phyloP scores from a whole-genome alignment of 495 filamentous ascomycete genomes.

The Neurospora cerealis region DNA sequence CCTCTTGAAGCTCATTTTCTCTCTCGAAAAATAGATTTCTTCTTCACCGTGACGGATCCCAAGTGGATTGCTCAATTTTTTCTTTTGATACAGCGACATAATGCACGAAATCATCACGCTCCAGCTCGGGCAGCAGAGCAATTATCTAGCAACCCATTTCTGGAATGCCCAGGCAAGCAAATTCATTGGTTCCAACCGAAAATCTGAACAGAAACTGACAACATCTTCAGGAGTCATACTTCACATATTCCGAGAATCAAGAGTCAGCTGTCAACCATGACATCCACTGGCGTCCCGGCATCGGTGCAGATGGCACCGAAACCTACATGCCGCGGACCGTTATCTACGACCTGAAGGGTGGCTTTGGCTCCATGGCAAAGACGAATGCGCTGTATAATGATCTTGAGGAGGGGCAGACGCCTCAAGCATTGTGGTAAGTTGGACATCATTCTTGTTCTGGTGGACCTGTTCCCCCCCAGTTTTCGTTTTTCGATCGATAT shows the following conservation, averaged over 20 bases:
- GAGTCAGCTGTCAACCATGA: slow-evolving; percentile 78
- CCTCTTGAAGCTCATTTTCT: background rate
- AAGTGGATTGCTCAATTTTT: background rate
- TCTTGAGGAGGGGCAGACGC: slow-evolving; percentile 37
- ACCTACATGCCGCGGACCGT: slow-evolving; percentile 86
- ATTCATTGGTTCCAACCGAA: background rate
- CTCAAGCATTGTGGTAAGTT: slow-evolving; percentile 50
- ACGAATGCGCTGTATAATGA: slow-evolving; percentile 81
- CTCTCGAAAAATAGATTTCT: background rate
- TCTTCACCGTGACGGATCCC: background rate
- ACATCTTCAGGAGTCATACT: slow-evolving; percentile 79
- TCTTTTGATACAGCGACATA: background rate
- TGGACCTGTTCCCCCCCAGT: background rate
- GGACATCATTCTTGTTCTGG: background rate
- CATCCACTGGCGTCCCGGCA: slow-evolving; percentile 80
- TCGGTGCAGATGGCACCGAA: slow-evolving; percentile 72
- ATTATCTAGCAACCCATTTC: slow-evolving; percentile 94
- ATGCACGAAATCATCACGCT: slow-evolving; percentile 98
- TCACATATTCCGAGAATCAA: slow-evolving; percentile 67
- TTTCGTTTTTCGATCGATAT: background rate
- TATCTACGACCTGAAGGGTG: slow-evolving; percentile 90
- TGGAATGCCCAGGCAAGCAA: slow-evolving; percentile 74
- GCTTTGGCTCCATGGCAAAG: slow-evolving; percentile 79
- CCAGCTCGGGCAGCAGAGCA: slow-evolving; percentile 85
- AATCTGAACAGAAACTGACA: background rate